Evolutionary conservation across 192 early-diverging fungal species (phyloP), one percentile per base, ranked within the genome.

Genomic region (Coemansia guatemalensis): DNA sequence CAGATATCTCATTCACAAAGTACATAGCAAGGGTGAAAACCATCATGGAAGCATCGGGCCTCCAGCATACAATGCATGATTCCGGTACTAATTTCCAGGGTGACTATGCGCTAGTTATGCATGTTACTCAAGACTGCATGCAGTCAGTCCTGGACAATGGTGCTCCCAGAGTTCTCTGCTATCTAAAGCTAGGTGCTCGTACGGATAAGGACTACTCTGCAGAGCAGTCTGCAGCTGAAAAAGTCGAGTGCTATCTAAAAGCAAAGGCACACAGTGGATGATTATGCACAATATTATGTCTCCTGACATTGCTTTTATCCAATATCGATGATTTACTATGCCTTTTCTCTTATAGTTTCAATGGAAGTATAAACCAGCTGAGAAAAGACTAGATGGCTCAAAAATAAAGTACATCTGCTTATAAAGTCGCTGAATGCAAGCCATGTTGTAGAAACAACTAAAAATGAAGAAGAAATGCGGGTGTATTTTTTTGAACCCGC

Each of bases 21-120:
- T 79, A 73, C 39, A 79, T 79, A 33, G 71, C 77, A 53, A 62
- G 49, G 22, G 77, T 74, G 32, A 74, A 79, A 24, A 41, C 56
- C 3, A 67, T 79, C 24, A 60, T 79, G n/a, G 64, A 73, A 23
- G 64, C 26, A 7, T 79, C 77, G 6, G 77, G 71, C 8, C 64
- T 79, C 18, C 60, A 73, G 53, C 77, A 79, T 49, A 74, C 77
- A 22, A 79, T 79, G 77, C 77, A 79, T 29, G 77, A 79, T 39
- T 71, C 77, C 0, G 77, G 77, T 2, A 79, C 77, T 0, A 79
- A 79, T 48, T 73, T 79, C 14, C 71, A 79, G 50, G 77, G 77
- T 33, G 77, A 79, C 17, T 79, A 73, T 53, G 58, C 71, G 2
- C 61, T 74, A n/a, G 64, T 79, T 8, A 33, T 65, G 1, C 33